Evolutionary conservation across 2,329 filamentous ascomycete genomes (phyloP).

Genomic region (Dactylonectria estremocensis): DNA sequence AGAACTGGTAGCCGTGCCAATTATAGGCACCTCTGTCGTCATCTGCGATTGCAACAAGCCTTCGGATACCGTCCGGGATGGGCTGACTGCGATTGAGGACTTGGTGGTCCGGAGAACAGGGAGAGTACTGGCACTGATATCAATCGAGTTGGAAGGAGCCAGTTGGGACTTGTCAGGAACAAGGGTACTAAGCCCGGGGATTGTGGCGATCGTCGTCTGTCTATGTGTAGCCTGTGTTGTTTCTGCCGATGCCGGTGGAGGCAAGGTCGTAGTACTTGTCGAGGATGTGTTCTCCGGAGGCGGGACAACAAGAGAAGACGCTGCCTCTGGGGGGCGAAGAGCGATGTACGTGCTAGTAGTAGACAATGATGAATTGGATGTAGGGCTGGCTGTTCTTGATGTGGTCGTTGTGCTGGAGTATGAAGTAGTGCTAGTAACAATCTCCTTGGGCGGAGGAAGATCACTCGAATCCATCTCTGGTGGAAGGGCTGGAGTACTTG

Average conservation of each 20-base stretch:
- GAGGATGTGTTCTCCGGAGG: neutral
- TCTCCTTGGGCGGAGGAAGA: neutral
- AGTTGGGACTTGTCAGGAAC: no score
- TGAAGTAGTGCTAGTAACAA: neutral
- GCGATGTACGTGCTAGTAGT: neutral
- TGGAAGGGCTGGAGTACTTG: neutral
- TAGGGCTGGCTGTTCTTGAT: neutral
- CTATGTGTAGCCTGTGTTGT: neutral
- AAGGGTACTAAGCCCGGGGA: no score
- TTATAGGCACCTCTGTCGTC: neutral
- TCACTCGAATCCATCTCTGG: neutral
- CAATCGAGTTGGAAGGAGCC: no score
- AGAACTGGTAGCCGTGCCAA: neutral
- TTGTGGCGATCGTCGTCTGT: neutral
- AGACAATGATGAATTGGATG: neutral
- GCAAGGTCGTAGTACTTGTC: neutral
- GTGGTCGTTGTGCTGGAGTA: neutral
- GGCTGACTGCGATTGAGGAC: no score
- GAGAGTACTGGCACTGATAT: no score
- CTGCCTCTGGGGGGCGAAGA: neutral
- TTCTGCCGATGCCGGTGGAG: neutral
- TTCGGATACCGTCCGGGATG: no score
- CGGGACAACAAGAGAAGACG: neutral
- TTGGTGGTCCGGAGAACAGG: no score
- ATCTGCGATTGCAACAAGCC: no score